A percentile compares a stretch with the other conserved stretches of the same genome.
phyloP scores from a whole-genome alignment of 257 asterid genomes.

The Solanum sitiens region DNA sequence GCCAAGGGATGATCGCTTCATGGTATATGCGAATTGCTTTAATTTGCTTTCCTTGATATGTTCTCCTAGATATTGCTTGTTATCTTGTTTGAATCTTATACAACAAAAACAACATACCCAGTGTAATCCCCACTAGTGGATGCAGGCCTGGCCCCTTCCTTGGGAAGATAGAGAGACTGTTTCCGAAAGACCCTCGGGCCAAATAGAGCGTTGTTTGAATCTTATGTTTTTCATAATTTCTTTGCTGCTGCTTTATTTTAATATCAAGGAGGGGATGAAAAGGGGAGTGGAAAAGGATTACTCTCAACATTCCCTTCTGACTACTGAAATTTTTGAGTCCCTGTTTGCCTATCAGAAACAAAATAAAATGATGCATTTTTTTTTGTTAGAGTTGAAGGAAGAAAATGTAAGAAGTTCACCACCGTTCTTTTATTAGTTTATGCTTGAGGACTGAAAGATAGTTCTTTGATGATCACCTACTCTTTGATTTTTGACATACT shows the following conservation, averaged over 20 bases:
- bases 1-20: constrained; percentile 88
- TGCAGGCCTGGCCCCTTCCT: neutral
- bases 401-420: neutral
- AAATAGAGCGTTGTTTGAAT: neutral
- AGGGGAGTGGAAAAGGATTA: neutral
- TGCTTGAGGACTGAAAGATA: neutral
- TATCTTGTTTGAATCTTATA: neutral
- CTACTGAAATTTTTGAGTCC: neutral
- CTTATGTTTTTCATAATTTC: neutral
- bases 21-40: constrained; percentile 31
- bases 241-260: neutral
- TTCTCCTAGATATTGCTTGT: neutral
- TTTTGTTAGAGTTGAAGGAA: neutral
- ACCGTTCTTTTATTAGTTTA: neutral
- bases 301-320: neutral
- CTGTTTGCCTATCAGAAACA: neutral
- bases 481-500: neutral
- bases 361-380: neutral
- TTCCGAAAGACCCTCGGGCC: neutral
- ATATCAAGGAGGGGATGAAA: neutral
- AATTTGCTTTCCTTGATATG: neutral
- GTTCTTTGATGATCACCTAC: neutral
- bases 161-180: neutral
- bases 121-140: neutral
- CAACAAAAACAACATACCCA: neutral